Evolutionary conservation across 768 basidiomycete species (phyloP).

Genomic region (Mycena rosella): DNA sequence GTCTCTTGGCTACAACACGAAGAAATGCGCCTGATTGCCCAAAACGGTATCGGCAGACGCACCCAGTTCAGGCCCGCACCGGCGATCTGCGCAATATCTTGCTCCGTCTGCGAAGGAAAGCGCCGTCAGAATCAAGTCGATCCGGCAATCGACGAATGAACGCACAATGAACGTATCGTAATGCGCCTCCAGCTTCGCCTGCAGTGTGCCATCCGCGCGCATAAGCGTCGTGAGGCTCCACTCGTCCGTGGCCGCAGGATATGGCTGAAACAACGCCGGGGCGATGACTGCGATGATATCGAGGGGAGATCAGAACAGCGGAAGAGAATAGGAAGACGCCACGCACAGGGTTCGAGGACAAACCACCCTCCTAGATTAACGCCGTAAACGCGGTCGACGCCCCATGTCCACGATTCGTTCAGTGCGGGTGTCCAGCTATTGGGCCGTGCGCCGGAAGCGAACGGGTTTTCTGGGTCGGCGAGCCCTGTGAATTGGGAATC

Average conservation of each 20-base stretch:
- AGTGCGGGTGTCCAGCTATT: too few relatives aligned
- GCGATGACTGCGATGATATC: too few relatives aligned
- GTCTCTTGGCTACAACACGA: too few relatives aligned
- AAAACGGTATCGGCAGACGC: too few relatives aligned
- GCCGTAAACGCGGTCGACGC: conserved; percentile 69
- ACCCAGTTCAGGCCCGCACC: too few relatives aligned
- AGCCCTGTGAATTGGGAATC: conserved; percentile 64
- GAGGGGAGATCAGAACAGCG: too few relatives aligned
- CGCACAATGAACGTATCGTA: conserved; percentile 86
- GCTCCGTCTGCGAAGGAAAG: too few relatives aligned
- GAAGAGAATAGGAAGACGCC: too few relatives aligned
- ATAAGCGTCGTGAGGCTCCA: conserved; percentile 79
- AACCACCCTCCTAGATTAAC: conserved; percentile 87
- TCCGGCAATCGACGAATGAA: too few relatives aligned
- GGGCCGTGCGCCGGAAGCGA: conserved; percentile 80
- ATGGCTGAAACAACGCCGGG: conserved; percentile 77
- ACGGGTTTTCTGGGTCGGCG: conserved; percentile 77
- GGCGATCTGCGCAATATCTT: too few relatives aligned
- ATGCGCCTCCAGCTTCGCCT: conserved; percentile 72
- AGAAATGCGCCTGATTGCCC: too few relatives aligned
- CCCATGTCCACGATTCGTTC: conserved; percentile 81
- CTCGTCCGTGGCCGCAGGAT: conserved; percentile 74
- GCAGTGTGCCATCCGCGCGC: conserved; percentile 69
- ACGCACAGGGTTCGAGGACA: conserved; percentile 79
- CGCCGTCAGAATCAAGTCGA: too few relatives aligned